Conservation (phyloP, 179 eudicot species). For the Corrigiola litoralis region DNA sequence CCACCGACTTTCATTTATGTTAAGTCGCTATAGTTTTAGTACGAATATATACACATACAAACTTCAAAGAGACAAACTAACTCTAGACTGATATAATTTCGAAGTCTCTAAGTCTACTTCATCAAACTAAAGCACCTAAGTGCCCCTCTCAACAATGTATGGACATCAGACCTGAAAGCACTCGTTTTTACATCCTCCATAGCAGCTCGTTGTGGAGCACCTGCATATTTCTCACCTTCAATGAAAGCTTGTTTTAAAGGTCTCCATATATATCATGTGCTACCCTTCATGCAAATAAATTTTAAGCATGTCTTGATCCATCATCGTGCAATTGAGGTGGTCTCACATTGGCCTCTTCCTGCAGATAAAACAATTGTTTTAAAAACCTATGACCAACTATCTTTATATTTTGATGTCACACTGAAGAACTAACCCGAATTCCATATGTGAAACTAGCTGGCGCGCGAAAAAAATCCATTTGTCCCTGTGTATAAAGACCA, state of each 20-base stretch:
- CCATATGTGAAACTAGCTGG: slow-evolving; percentile 50
- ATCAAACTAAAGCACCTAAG: not conserved
- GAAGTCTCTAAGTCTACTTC: not conserved
- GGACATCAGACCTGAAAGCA: too few relatives aligned
- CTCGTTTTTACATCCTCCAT: too few relatives aligned
- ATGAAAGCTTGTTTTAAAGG: too few relatives aligned
- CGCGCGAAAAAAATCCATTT: slow-evolving; percentile 75
- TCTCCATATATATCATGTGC: not conserved
- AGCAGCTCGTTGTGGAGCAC: not conserved
- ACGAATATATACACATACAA: not conserved
- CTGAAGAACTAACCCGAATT: slow-evolving; percentile 63
- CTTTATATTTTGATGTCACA: not conserved
- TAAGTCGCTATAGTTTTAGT: too few relatives aligned
- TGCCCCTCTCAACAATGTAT: not conserved
- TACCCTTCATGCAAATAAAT: not conserved
- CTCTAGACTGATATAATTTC: not conserved
- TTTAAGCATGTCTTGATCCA: slow-evolving; percentile 58
- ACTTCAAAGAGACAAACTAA: not conserved
- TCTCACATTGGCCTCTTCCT: slow-evolving; percentile 76
- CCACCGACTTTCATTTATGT: too few relatives aligned
- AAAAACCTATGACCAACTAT: not conserved
- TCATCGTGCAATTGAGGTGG: slow-evolving; percentile 72
- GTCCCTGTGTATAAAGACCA: slow-evolving; percentile 52
- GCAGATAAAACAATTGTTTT: slow-evolving; percentile 14
- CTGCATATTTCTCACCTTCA: not conserved